Evolutionary conservation across 805 yeast species (phyloP).

Genomic region (Candida tammaniensis): DNA sequence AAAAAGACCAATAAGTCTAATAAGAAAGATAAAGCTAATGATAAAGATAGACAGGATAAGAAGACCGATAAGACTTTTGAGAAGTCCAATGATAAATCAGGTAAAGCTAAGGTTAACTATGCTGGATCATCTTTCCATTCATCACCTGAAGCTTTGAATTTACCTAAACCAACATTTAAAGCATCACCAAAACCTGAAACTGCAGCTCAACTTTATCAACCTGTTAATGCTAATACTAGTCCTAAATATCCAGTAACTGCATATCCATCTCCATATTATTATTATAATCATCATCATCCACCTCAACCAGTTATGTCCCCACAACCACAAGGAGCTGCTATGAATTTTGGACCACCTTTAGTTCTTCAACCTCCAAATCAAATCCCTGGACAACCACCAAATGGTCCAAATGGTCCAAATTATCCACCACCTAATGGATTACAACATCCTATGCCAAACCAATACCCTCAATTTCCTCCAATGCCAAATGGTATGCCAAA

Average conservation of each 20-base stretch:
- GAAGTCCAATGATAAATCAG: constrained; percentile 1
- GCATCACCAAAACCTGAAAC: constrained; percentile 7
- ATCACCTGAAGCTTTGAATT: constrained; percentile 53
- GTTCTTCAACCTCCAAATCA: background rate
- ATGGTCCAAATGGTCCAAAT: background rate
- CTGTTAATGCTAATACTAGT: constrained; percentile 1
- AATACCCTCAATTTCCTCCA: constrained; percentile 5
- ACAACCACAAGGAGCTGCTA: background rate
- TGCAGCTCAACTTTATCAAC: constrained; percentile 11
- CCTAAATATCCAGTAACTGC: constrained; percentile 29
- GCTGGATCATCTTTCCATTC: constrained; percentile 59
- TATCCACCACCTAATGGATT: background rate
- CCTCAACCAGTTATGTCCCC: background rate
- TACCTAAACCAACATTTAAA: constrained; percentile 54
- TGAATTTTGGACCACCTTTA: background rate
- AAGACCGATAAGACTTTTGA: constrained; percentile 3
- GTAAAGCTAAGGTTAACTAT: constrained; percentile 25
- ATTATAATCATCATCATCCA: background rate
- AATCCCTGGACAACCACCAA: constrained; percentile 1
- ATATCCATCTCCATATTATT: constrained; percentile 21
- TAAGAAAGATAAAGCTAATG: constrained; percentile 1
- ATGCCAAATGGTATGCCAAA: background rate
- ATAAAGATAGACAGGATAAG: constrained; percentile 7
- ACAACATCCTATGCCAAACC: constrained; percentile 10
- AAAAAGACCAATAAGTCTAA: background rate